Percentiles rank a stretch among this genome's conserved stretches.
Evolutionary conservation across 768 basidiomycete species (phyloP).

Genomic region (Leccinum arenicola): DNA sequence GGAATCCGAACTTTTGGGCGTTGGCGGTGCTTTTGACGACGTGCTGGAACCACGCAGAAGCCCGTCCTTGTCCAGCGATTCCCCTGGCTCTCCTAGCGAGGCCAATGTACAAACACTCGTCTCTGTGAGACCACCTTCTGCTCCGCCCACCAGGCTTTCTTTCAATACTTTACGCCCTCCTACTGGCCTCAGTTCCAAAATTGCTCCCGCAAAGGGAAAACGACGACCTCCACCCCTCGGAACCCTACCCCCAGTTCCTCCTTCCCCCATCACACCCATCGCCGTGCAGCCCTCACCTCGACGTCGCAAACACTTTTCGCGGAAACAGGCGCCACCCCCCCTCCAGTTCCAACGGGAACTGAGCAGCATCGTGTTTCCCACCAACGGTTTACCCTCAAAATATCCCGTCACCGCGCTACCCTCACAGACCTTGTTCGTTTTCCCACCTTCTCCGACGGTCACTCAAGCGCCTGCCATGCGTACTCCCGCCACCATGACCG

Average conservation of each 20-base stretch:
- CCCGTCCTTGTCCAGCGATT: conserved; percentile 34
- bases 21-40: conserved; percentile 61
- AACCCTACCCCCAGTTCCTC: conserved; percentile 66
- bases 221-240: conserved; percentile 62
- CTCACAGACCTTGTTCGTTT: conserved; percentile 84
- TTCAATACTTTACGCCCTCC: conserved; percentile 44
- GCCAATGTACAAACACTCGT: conserved; percentile 21
- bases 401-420: conserved; percentile 44
- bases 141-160: conserved; percentile 55
- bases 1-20: conserved; percentile 65
- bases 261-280: conserved; percentile 61
- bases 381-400: conserved; percentile 21
- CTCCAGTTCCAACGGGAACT: conserved; percentile 43
- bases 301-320: conserved; percentile 48
- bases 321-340: conserved; percentile 54
- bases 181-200: conserved; percentile 51
- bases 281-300: conserved; percentile 40
- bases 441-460: conserved; percentile 73
- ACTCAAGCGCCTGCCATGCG: conserved; percentile 42
- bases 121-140: conserved; percentile 46
- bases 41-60: conserved; percentile 34
- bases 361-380: conserved; percentile 28
- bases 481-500: conserved; percentile 80
- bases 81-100: conserved; percentile 35
- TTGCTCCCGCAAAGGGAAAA: conserved; percentile 48